Evolutionary conservation across 768 basidiomycete genomes (phyloP).

Genomic region (Podaxis carcinomalis): DNA sequence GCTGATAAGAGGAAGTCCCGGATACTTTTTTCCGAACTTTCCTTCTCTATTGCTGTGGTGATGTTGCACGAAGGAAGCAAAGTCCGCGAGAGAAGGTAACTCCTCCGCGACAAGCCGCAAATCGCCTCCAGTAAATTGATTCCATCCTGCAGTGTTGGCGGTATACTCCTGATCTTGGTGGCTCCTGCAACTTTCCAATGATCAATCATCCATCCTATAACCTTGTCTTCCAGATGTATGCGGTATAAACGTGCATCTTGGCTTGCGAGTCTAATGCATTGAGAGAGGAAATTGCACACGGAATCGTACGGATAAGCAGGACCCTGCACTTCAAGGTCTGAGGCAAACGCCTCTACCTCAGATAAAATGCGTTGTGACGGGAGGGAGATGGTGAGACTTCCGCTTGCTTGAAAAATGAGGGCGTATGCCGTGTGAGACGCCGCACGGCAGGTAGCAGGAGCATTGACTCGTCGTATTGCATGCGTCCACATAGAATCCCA

Average conservation of each 20-base stretch:
- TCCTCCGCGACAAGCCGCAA: conserved; percentile 49
- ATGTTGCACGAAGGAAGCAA: conserved; percentile 68
- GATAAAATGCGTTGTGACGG: conserved; percentile 52
- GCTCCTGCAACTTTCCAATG: conserved; percentile 49
- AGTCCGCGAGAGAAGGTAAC: conserved; percentile 41
- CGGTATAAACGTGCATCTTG: conserved; percentile 82
- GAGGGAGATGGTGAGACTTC: conserved; percentile 23
- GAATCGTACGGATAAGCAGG: conserved; percentile 85
- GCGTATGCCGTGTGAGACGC: conserved; percentile 69
- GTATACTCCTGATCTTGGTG: conserved; percentile 30
- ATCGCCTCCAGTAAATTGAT: conserved; percentile 60
- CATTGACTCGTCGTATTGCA: conserved; percentile 68
- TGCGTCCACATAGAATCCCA: conserved; percentile 87
- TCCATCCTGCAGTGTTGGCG: conserved; percentile 56
- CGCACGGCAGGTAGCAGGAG: conserved; percentile 68
- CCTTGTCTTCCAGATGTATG: conserved; percentile 84
- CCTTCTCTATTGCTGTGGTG: conserved; percentile 55
- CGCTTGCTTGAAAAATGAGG: conserved; percentile 28
- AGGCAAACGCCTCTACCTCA: conserved; percentile 76
- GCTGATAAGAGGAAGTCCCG: conserved; percentile 69
- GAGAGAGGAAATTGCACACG: conserved; percentile 77
- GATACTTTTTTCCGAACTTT: conserved; percentile 53
- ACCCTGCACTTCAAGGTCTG: conserved; percentile 88
- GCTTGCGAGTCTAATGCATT: conserved; percentile 65
- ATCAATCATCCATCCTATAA: conserved; percentile 75